Conservation (phyloP, 495 filamentous ascomycete species). For the Letharia columbiana region DNA sequence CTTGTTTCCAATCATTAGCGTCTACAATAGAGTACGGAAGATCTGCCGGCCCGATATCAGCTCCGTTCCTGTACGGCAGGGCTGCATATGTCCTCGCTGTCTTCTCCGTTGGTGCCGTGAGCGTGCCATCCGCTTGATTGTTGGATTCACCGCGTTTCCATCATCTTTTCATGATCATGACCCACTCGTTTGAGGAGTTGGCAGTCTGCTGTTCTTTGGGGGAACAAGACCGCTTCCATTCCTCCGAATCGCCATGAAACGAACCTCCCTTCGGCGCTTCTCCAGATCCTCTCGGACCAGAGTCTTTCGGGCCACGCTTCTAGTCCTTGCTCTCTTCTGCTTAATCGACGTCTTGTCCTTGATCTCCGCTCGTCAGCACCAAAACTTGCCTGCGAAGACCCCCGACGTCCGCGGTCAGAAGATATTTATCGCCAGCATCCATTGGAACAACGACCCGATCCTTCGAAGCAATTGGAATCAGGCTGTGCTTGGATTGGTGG, state of each 20-base stretch:
- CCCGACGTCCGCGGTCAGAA: slow-evolving; percentile 28
- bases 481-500: slow-evolving; percentile 48
- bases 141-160: not conserved
- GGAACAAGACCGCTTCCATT: not conserved
- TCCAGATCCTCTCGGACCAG: slow-evolving; percentile 24
- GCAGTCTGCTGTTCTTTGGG: not conserved
- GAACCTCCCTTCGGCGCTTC: slow-evolving; percentile 22
- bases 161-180: not conserved
- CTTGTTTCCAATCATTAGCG: not conserved
- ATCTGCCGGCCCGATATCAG: not conserved
- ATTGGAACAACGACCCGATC: slow-evolving; percentile 62
- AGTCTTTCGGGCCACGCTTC: slow-evolving; percentile 19
- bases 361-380: slow-evolving; percentile 13
- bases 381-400: not conserved
- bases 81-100: not conserved
- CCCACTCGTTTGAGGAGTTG: not conserved
- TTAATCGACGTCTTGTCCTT: slow-evolving; percentile 23
- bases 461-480: slow-evolving; percentile 54
- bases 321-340: slow-evolving; percentile 22
- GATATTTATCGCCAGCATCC: slow-evolving; percentile 58
- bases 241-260: not conserved
- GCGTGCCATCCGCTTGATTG: not conserved
- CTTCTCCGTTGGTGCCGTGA: not conserved
- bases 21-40: not conserved
- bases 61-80: not conserved